A percentile compares a stretch with the other conserved stretches of the same genome.
These are phyloP conservation scores for Prillingera fragicola DNA, from an alignment of 1,284 basidiomycete species.

Conservation along the genomic window DNA sequence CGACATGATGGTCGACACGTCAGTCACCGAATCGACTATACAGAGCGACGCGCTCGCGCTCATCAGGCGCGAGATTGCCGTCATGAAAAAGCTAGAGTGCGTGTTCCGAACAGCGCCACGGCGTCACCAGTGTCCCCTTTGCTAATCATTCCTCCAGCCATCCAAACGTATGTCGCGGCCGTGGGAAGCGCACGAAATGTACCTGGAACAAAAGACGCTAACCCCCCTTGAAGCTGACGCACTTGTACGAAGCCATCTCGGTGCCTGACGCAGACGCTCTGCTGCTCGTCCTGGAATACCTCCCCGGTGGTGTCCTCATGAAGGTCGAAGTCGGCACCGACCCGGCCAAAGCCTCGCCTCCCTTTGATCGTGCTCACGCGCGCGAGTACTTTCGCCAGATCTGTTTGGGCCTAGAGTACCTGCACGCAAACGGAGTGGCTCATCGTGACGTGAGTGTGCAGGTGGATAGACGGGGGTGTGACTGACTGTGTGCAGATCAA, in stretches of 20 bases:
- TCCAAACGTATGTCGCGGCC: constrained; percentile 38
- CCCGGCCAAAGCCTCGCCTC: constrained; percentile 38
- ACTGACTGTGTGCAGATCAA: constrained; percentile 44
- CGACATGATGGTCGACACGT: no score
- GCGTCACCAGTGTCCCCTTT: no score
- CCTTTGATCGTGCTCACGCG: constrained; percentile 28
- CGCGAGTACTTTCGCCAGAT: constrained; percentile 54
- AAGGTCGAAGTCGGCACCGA: constrained; percentile 44
- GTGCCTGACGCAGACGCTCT: constrained; percentile 52
- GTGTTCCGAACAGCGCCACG: no score
- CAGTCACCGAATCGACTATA: no score
- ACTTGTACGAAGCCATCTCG: constrained; percentile 55
- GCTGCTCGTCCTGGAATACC: constrained; percentile 53
- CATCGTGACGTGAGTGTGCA: constrained; percentile 48
- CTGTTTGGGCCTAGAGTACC: constrained; percentile 52
- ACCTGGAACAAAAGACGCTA: constrained; percentile 2
- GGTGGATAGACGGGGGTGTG: not conserved
- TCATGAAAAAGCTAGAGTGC: constrained; percentile 51
- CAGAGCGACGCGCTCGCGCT: constrained; percentile 43
- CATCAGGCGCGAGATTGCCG: constrained; percentile 47
- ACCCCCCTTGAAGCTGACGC: constrained; percentile 51
- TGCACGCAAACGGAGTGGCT: constrained; percentile 54
- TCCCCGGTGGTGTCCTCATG: constrained; percentile 53
- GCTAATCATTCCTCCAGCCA: constrained; percentile 25
- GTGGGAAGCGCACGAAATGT: no score